phyloP scores from a whole-genome alignment of 208 protist genomes.

The Crithidia mellificae region DNA sequence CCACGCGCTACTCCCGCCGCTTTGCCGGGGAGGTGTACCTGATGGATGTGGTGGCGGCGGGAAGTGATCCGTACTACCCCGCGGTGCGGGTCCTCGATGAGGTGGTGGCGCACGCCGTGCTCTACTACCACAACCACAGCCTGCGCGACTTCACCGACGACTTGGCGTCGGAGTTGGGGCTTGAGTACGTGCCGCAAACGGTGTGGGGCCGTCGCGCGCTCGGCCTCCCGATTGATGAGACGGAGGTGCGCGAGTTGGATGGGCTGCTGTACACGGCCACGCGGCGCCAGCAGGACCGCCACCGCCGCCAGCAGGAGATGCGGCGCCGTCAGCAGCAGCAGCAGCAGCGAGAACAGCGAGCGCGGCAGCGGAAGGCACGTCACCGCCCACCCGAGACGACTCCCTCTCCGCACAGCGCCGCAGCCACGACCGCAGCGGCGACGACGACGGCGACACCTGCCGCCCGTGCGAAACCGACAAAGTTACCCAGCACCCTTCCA shows the following conservation, averaged over 20 bases:
- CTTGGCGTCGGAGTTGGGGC: slow-evolving; percentile 50
- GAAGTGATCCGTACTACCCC: slow-evolving; percentile 65
- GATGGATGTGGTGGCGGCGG: slow-evolving; percentile 68
- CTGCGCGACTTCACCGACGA: slow-evolving; percentile 79
- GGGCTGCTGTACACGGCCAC: slow-evolving; percentile 30
- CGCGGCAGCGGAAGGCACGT: background rate
- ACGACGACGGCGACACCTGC: background rate
- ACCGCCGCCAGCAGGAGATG: slow-evolving; percentile 14
- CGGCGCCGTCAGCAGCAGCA: slow-evolving; percentile 9
- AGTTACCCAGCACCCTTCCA: background rate
- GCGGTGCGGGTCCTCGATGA: slow-evolving; percentile 74
- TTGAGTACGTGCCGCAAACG: slow-evolving; percentile 68
- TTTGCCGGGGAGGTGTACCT: slow-evolving; percentile 76
- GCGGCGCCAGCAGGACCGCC: slow-evolving; percentile 21
- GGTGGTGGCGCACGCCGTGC: slow-evolving; percentile 79
- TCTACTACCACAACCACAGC: slow-evolving; percentile 78
- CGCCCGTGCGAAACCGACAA: background rate
- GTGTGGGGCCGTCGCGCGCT: slow-evolving; percentile 46
- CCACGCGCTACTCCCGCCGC: slow-evolving; percentile 63
- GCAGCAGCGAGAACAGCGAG: background rate
- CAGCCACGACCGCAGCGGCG: background rate
- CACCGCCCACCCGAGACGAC: background rate
- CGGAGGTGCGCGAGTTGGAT: slow-evolving; percentile 34
- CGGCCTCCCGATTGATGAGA: slow-evolving; percentile 31
- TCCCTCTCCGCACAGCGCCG: too few relatives aligned